Evolutionary conservation across 177 flowering plant species (phyloP), one percentile per base, ranked within the genome.

Genomic region (Telopea speciosissima): DNA sequence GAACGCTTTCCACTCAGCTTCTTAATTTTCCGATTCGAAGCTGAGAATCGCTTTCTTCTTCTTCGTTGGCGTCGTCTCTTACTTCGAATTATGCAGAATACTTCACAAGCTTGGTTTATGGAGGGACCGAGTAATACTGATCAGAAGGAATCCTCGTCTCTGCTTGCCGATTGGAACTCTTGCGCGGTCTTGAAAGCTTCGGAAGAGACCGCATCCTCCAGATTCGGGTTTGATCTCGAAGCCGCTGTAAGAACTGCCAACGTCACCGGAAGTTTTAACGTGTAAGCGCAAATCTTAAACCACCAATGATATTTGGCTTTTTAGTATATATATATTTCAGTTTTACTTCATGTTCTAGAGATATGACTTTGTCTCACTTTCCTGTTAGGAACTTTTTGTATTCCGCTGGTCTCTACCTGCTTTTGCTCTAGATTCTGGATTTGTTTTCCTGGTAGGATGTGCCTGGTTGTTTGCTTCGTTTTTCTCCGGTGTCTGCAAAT

Each of bases 171-270:
- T 17, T 54, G 59, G 59, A 54, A 54, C 59, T 54, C 59, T 21
- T 54, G 17, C 59, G 59, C 85, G 0, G 77, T 85, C 22, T 60
- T 82, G 0, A 68, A 68, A 66, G 44, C 78, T 24, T 58, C 77
- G 10, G 73, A 76, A 28, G 77, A 79, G 24, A 68, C 76, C 36
- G 77, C 77, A 45, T 62, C 77, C 22, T 45, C 63, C 26, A 72
- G 58, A 62, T 19, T 71, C 26, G 79, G 81, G 17, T 87, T 87
- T 74, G 88, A 87, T 81, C 74, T 85, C 65, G 88, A 87, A 77
- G 64, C 88, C 21, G 90, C 90, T 3, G 88, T 87, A 5, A 72
- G 86, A 22, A 72, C 86, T 19, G 90, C 90, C 31, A 87, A 87
- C 71, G 90, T 87, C 63, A 45, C 87, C 36, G 88, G 88, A 71